phyloP scores from a whole-genome alignment of 345 rosid species.

The Abelmoschus esculentus region DNA sequence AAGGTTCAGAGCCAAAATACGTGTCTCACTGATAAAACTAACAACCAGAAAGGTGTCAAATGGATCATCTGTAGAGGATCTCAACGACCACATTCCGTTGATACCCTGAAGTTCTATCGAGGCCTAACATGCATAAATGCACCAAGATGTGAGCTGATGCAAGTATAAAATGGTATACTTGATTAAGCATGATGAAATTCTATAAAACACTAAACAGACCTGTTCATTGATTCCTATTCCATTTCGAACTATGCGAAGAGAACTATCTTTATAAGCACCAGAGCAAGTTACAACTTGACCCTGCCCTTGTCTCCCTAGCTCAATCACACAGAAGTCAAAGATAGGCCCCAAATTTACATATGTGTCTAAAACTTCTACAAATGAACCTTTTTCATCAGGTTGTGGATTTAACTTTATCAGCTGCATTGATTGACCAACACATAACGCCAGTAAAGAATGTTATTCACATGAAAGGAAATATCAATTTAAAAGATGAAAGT shows the following conservation, averaged over 20 bases:
- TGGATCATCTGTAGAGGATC: constrained; percentile 72
- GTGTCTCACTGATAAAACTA: too few species aligned
- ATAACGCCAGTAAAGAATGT: neutral
- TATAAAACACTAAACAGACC: constrained; percentile 28
- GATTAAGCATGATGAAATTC: constrained; percentile 1
- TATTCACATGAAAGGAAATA: neutral
- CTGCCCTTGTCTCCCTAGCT: constrained; percentile 97
- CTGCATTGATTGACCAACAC: constrained; percentile 31
- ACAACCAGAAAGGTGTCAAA: constrained; percentile 69
- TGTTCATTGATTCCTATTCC: constrained; percentile 97
- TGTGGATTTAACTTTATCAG: constrained; percentile 75
- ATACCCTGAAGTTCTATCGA: too few species aligned
- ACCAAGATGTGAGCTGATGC: constrained; percentile 6
- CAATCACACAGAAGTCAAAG: constrained; percentile 84
- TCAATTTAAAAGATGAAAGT: neutral
- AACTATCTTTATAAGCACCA: constrained; percentile 92
- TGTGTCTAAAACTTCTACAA: constrained; percentile 75
- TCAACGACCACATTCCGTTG: too few species aligned
- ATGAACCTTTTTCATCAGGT: constrained; percentile 86
- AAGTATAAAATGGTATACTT: constrained; percentile 4
- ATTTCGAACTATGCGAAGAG: constrained; percentile 87
- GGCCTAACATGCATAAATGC: constrained; percentile 19
- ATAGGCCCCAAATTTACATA: constrained; percentile 95
- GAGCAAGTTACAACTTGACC: constrained; percentile 97
- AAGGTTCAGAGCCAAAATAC: too few species aligned